Conservation (phyloP, 805 yeast genomes). For the Millerago galiae region DNA sequence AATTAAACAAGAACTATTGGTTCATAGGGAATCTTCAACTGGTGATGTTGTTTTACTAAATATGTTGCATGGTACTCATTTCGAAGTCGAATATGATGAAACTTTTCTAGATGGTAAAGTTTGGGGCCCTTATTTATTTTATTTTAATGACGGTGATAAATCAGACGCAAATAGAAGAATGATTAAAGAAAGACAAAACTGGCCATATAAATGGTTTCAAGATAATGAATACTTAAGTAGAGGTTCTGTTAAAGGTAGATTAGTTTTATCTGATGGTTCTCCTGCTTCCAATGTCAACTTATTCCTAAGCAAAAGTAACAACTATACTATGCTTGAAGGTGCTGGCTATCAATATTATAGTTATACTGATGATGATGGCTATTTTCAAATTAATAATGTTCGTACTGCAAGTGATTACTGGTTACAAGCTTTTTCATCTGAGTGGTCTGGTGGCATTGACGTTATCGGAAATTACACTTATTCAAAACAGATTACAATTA, state of each 20-base stretch:
- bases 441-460: constrained; percentile 5
- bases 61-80: constrained; percentile 6
- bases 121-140: constrained; percentile 4
- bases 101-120: constrained; percentile 1
- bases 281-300: constrained; percentile 3
- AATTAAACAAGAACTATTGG: constrained; percentile 3
- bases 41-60: constrained; percentile 5
- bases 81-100: constrained; percentile 2
- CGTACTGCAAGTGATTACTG: background rate
- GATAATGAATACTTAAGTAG: constrained; percentile 1
- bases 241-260: constrained; percentile 3
- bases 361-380: constrained; percentile 5
- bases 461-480: constrained; percentile 2
- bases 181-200: constrained; percentile 3
- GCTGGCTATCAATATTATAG: constrained; percentile 5
- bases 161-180: constrained; percentile 4
- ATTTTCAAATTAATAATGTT: background rate
- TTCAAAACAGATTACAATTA: background rate
- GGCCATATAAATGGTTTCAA: constrained; percentile 4
- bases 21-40: constrained; percentile 3
- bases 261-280: constrained; percentile 2
- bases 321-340: constrained; percentile 4
- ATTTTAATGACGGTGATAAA: constrained; percentile 4
- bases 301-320: constrained; percentile 1
- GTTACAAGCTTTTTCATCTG: constrained; percentile 4